A percentile compares a stretch with the other conserved stretches of the same genome.
These are phyloP conservation scores for Crocinoboletus sp. DNA, from an alignment of 1,284 basidiomycete species.

Conservation along the genomic window DNA sequence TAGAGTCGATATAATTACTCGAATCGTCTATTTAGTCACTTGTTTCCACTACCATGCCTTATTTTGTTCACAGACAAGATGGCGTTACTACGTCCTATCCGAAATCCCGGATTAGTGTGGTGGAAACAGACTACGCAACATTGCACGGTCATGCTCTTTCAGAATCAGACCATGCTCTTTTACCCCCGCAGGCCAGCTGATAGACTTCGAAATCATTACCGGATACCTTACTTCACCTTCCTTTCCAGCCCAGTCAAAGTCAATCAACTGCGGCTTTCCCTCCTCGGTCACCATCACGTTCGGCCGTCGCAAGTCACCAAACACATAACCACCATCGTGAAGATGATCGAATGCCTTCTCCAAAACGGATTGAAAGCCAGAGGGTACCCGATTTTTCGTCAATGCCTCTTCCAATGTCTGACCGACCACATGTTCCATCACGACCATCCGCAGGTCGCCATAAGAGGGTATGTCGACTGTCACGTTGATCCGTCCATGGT, in stretches of 20 bases:
- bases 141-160: too few relatives aligned
- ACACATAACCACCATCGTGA: slow-evolving; percentile 11
- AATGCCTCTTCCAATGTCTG: neutral
- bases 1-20: too few relatives aligned
- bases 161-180: too few relatives aligned
- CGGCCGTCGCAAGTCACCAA: neutral
- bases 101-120: too few relatives aligned
- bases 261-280: neutral
- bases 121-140: too few relatives aligned
- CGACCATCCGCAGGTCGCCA: slow-evolving; percentile 17
- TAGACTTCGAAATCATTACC: neutral
- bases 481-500: slow-evolving; percentile 5
- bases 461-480: slow-evolving; percentile 6
- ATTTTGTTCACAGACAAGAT: too few relatives aligned
- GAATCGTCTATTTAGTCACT: too few relatives aligned
- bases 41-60: too few relatives aligned
- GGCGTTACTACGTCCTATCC: too few relatives aligned
- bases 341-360: neutral
- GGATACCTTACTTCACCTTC: too few relatives aligned
- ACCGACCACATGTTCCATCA: slow-evolving; percentile 20
- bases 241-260: too few relatives aligned
- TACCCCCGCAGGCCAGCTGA: neutral
- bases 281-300: slow-evolving; percentile 14
- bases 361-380: neutral
- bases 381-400: neutral